Percentiles rank a stretch among this genome's conserved stretches.
These are phyloP conservation scores for Eutrema salsugineum DNA, from an alignment of 441 rosid genomes.

Conservation along the genomic window DNA sequence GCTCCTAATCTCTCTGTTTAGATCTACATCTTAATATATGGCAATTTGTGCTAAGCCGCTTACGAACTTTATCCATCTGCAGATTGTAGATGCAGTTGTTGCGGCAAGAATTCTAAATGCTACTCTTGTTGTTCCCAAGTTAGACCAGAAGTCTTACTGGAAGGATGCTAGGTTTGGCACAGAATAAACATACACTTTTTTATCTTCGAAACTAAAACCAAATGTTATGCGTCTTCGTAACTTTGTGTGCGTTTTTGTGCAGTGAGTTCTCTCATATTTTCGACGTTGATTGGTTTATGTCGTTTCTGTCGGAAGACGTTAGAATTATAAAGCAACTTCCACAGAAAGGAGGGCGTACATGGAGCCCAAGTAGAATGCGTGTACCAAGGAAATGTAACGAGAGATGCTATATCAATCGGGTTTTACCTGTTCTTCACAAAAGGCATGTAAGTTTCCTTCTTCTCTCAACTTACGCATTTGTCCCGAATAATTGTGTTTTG, in stretches of 20 bases:
- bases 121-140: slow-evolving; percentile 88
- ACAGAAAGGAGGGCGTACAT: slow-evolving; percentile 51
- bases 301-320: slow-evolving; percentile 67
- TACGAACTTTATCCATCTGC: slow-evolving; percentile 13
- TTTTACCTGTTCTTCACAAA: slow-evolving; percentile 79
- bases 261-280: slow-evolving; percentile 81
- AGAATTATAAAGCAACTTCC: slow-evolving; percentile 78
- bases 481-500: not conserved
- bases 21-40: not conserved
- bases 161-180: slow-evolving; percentile 72
- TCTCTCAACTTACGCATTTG: not conserved
- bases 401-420: slow-evolving; percentile 74
- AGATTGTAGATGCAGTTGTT: slow-evolving; percentile 92
- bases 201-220: not conserved
- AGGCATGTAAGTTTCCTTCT: slow-evolving; percentile 86
- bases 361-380: slow-evolving; percentile 64
- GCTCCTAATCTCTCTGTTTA: not conserved
- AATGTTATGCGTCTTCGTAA: not conserved
- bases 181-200: slow-evolving; percentile 1
- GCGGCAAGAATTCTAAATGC: slow-evolving; percentile 90
- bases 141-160: slow-evolving; percentile 95
- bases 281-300: slow-evolving; percentile 68
- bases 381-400: slow-evolving; percentile 88
- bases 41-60: not conserved
- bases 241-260: slow-evolving; percentile 26